phyloP scores from a whole-genome alignment of 441 rosid genomes.

The Aquilaria agallochum region DNA sequence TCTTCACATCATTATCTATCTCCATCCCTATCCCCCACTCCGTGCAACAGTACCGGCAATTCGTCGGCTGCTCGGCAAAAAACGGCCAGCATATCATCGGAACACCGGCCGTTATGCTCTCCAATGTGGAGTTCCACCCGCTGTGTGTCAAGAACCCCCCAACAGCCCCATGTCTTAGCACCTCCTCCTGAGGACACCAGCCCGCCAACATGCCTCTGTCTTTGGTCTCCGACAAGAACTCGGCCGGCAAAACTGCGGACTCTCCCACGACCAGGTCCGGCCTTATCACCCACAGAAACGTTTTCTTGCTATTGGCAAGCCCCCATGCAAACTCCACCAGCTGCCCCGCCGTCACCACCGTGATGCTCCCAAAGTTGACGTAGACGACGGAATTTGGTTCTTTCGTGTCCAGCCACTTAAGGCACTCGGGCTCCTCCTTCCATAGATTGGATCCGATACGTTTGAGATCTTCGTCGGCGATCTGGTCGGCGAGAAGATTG shows the following conservation, averaged over 20 bases:
- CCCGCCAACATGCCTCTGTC: slow-evolving; percentile 33
- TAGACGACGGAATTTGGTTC: slow-evolving; percentile 36
- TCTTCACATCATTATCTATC: slow-evolving; percentile 41
- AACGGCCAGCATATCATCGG: slow-evolving; percentile 69
- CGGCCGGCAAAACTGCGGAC: slow-evolving; percentile 32
- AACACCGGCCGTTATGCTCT: slow-evolving; percentile 36
- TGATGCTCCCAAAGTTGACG: slow-evolving; percentile 54
- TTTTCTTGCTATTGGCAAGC: slow-evolving; percentile 39
- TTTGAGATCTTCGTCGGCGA: slow-evolving; percentile 15
- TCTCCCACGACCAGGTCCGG: slow-evolving; percentile 45
- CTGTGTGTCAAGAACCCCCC: slow-evolving; percentile 49
- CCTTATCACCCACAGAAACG: slow-evolving; percentile 50
- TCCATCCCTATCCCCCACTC: slow-evolving; percentile 58
- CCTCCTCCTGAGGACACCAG: slow-evolving; percentile 56
- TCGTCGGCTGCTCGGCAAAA: slow-evolving; percentile 56
- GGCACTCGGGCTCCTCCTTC: slow-evolving; percentile 37
- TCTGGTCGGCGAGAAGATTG: slow-evolving; percentile 17
- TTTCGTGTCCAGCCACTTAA: slow-evolving; percentile 47
- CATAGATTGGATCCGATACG: slow-evolving; percentile 36
- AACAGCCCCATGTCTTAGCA: slow-evolving; percentile 39
- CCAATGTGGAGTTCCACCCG: slow-evolving; percentile 58
- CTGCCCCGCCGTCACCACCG: slow-evolving; percentile 33
- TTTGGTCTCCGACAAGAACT: slow-evolving; percentile 33
- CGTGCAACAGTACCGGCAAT: slow-evolving; percentile 36
- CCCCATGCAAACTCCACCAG: slow-evolving; percentile 57